These are phyloP conservation scores for Ilex paraguariensis DNA, from an alignment of 305 asterid species.

Conservation along the genomic window DNA sequence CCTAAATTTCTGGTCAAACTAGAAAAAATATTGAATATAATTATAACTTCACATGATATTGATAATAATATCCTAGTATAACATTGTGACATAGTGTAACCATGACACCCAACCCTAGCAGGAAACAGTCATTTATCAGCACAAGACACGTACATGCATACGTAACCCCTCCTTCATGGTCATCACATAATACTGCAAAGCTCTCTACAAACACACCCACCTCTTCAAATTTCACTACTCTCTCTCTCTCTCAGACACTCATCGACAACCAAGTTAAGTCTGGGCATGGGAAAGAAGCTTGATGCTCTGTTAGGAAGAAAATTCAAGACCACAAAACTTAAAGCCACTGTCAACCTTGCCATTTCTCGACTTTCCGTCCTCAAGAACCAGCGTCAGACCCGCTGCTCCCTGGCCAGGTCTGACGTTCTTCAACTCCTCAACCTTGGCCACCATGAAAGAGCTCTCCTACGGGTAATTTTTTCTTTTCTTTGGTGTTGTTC, in stretches of 20 bases:
- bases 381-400: slow-evolving; percentile 68
- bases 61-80: too few species aligned
- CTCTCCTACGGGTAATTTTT: slow-evolving; percentile 61
- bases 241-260: not conserved
- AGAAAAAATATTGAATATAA: too few species aligned
- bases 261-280: not conserved
- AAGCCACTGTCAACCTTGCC: slow-evolving; percentile 48
- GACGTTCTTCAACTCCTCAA: slow-evolving; percentile 70
- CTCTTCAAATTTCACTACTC: not conserved
- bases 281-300: slow-evolving; percentile 57
- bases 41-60: too few species aligned
- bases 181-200: too few species aligned
- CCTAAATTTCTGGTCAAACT: too few species aligned
- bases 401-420: slow-evolving; percentile 52
- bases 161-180: too few species aligned
- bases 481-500: too few species aligned
- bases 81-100: too few species aligned
- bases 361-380: slow-evolving; percentile 56
- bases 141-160: too few species aligned
- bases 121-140: too few species aligned
- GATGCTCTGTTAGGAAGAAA: slow-evolving; percentile 52
- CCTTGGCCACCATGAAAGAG: slow-evolving; percentile 52
- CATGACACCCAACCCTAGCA: too few species aligned
- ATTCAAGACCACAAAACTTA: slow-evolving; percentile 36
- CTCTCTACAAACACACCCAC: not conserved